Base-by-base conservation (phyloP, 441 rosid species). In the Hura crepitans region DNA sequence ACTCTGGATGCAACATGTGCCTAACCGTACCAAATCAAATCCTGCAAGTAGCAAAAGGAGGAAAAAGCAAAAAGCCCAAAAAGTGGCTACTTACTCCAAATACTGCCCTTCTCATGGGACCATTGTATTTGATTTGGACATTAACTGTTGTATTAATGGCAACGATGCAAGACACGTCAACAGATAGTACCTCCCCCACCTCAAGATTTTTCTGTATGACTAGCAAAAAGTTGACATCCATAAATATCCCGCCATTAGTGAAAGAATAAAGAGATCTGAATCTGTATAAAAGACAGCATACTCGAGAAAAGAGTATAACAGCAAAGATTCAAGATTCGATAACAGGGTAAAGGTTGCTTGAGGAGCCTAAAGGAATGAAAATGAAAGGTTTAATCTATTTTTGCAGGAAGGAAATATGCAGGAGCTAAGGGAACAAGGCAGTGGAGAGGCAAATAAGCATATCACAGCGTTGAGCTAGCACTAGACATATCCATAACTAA, bases 181-280 rank as follows among this genome's bases (percentile, higher is more conserved):
- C 97, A 56, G 90, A 78, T 72, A 95, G 80, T 64, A 84, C 87
- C 83, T 95, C 99, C 54, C 91, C 97, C 22, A 87, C 92, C 85
- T 95, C 99, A 13, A 95, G 96, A 74, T 81, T 88, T 83, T 92
- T 95, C 88, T 95, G 98, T 72, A 89, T 87, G 80, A 91, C 99
- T 95, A 74, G 74, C 75, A 76, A 72, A 82, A 46, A 67, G 33
- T 11, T 13, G 39, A 50, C 76, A 46, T 11, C 46, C 65, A 75
- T 10, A 46, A 27, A 51, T 49, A n/a, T 70, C 61, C 71, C 49
- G 59, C 55, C 55, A 76, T 73, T 56, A 73, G 68, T 31, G 30
- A 30, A 65, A 71, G 22, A 22, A 30, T 22, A 58, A 39, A n/a
- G 8, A 51, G 17, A 65, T 43, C 68, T 10, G 53, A 64, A 49